These are phyloP conservation scores for Chytriomyces confervae DNA, from an alignment of 192 early-diverging fungal species.

Conservation along the genomic window DNA sequence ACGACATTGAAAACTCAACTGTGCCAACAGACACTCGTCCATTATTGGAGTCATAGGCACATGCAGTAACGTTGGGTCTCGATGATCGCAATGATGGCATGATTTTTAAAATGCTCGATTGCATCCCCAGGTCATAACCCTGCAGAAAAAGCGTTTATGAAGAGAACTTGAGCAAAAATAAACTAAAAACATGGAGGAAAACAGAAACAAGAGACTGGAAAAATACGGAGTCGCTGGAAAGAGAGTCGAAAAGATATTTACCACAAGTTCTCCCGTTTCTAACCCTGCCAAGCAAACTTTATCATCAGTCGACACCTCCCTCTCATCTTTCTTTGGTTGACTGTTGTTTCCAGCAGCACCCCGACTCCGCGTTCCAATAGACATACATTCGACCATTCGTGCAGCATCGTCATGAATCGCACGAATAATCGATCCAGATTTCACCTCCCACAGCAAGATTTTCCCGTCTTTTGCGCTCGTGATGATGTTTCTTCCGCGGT, in stretches of 20 bases:
- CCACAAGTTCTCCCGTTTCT: not conserved
- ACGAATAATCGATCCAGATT: conserved; percentile 8
- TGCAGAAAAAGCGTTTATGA: not conserved
- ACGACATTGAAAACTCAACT: not conserved
- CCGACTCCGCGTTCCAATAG: not conserved
- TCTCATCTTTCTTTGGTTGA: not conserved
- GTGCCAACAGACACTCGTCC: conserved; percentile 6
- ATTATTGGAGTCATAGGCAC: conserved; percentile 3
- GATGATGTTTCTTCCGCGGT: conserved; percentile 24
- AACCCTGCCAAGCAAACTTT: conserved; percentile 14
- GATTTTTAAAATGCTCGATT: not conserved
- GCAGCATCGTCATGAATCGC: not conserved
- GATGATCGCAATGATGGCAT: not conserved
- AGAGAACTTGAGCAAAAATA: not conserved
- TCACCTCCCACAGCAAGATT: conserved; percentile 28
- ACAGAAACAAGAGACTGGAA: not conserved
- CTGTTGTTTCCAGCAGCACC: no score
- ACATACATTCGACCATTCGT: conserved; percentile 1
- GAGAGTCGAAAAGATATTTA: not conserved
- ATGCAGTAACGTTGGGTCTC: conserved; percentile 3
- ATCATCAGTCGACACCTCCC: conserved; percentile 10
- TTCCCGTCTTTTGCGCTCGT: conserved; percentile 13
- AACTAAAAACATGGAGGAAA: not conserved
- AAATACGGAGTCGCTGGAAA: no score
- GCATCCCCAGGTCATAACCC: conserved; percentile 16